Evolutionary conservation across 805 yeast genomes (phyloP), one percentile per base, ranked within the genome.

Genomic region (Jamesozyma spencerorum): DNA sequence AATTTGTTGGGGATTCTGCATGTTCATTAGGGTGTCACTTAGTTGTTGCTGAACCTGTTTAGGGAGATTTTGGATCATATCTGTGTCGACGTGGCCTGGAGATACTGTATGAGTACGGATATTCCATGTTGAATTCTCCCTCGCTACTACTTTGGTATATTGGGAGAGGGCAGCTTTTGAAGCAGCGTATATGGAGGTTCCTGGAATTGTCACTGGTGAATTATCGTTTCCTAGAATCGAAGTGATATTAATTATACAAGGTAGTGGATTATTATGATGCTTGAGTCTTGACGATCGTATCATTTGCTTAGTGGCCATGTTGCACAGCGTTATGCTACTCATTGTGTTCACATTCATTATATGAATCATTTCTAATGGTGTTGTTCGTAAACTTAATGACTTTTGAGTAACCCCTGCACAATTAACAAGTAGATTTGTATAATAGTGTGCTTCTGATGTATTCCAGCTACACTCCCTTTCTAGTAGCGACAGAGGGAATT

Each of bases 401-500:
- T 48, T 48, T 41, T 60, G 63, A 2, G 62, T 47, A 13, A 57
- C 37, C 1, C 64, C 64, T 3, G 64, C 64, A 43, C 62, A 56
- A 35, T 59, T 59, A 2, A 58, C 57, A 22, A 57, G 42, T 27
- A 55, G 27, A 17, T 47, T 49, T n/a, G 50, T 36, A 18, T 43
- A 43, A 38, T 55, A 51, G 4, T 33, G 40, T 6, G 37, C 35
- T 19, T 44, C 39, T 3, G 42, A 29, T 8, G 40, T 20, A 1
- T 20, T 28, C 44, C 46, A 37, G 10, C 10, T 22, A 7, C 10
- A 22, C 10, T 22, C 15, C 6, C 13, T 30, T 18, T n/a, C 26
- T n/a, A n/a, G 18, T 12, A 37, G 38, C 15, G 37, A 33, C 5
- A 36, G 3, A 5, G 33, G 6, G 22, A 27, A 37, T 13, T 29